Base-by-base conservation (phyloP, 2,329 filamentous ascomycete genomes). In the Diaporthe helianthi region DNA sequence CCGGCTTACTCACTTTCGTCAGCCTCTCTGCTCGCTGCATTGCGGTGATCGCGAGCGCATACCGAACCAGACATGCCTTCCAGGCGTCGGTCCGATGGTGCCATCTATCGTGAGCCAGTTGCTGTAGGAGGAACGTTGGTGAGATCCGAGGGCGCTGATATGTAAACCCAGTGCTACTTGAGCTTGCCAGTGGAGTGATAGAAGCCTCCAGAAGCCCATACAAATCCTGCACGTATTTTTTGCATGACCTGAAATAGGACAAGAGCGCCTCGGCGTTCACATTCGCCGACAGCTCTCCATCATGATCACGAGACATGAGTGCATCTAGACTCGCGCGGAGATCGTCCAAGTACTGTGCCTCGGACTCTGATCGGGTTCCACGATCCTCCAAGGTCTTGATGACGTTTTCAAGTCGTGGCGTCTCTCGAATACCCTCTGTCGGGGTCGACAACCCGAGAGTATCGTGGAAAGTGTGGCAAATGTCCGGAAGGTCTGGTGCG, bases 11-110 rank as follows among this genome's bases (percentile, higher is more conserved):
- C 0, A 87, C 72, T 4, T 81, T 79, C 0, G 71, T 67, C 1
- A 88, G 74, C 0, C 86, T 78, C 10, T 79, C 73, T 0, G 83
- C 80, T n/a, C 80, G 78, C 65, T 87, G 83, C 1, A 83, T 65
- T 4, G 76, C 73, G 0, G 80, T 76, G 0, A 87, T 67, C 0
- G 80, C 76, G 3, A 81, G 61, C 0, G 77, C 84, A 53, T 83
- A 86, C 0, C 73, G 63, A 1, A 81, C 69, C 1, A 87, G 72
- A 1, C 72, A 75, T 1, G 70, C 26, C 49, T 73, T 80, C 82
- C 80, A 86, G 13, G 33, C 67, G 0, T 22, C 2, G 0, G 76
- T 68, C 0, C 83, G 74, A 2, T 17, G 41, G 3, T 53, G 24
- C 77, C 78, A 80, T 7, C 72, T 63, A 0, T 68, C 47, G 2